Percentiles rank a stretch among this genome's conserved stretches.
Evolutionary conservation across 805 yeast genomes (phyloP).

Genomic region (Metschnikowia matae): DNA sequence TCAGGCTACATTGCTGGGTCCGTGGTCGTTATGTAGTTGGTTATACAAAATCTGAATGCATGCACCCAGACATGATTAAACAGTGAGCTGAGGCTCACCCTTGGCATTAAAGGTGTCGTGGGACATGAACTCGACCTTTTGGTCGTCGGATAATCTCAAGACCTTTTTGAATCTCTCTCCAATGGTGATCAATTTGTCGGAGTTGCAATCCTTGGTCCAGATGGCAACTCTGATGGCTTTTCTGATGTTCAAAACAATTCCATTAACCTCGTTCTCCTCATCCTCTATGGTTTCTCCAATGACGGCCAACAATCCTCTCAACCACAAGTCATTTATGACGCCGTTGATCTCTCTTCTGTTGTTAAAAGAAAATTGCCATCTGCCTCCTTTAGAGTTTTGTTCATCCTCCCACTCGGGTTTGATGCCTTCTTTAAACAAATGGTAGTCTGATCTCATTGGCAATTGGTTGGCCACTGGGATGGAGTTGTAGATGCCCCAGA

Average conservation of each 20-base stretch:
- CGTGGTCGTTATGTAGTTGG: conserved; percentile 17
- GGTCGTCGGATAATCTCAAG: conserved; percentile 68
- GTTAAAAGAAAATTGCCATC: conserved; percentile 72
- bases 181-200: conserved; percentile 58
- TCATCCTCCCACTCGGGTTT: conserved; percentile 99
- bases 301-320: conserved; percentile 78
- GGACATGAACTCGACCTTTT: conserved; percentile 73
- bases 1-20: neutral
- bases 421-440: conserved; percentile 87
- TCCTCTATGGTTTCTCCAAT: conserved; percentile 94
- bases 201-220: conserved; percentile 86
- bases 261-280: conserved; percentile 81
- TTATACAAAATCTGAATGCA: conserved; percentile 12
- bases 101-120: conserved; percentile 52
- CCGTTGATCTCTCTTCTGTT: conserved; percentile 56
- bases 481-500: conserved; percentile 96
- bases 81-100: conserved; percentile 25
- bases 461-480: conserved; percentile 88
- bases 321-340: conserved; percentile 87
- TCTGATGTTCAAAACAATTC: conserved; percentile 83
- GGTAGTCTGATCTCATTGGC: conserved; percentile 91
- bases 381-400: conserved; percentile 86
- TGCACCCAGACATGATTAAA: conserved; percentile 10
- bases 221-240: conserved; percentile 79
- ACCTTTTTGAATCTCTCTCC: conserved; percentile 87